A percentile compares a stretch with the other conserved stretches of the same genome.
Conservation (phyloP, 352 stramenopile species). For the Phytophthora sansomeana region DNA sequence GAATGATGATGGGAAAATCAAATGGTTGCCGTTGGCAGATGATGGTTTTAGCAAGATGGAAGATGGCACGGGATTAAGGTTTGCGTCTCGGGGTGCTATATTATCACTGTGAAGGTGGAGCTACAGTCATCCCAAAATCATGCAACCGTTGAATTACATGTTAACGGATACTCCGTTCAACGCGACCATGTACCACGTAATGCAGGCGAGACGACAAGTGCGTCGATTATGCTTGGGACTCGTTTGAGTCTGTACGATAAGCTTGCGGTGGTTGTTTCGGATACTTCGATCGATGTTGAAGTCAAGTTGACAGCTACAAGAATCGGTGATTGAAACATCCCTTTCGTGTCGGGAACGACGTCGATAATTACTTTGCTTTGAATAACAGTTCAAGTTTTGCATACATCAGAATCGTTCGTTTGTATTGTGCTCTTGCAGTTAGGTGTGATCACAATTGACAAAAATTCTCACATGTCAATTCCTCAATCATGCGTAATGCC, state of each 20-base stretch:
- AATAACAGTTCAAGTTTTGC: too few relatives aligned
- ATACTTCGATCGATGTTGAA: background rate
- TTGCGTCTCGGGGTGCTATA: background rate
- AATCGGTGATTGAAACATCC: background rate
- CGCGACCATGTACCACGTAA: background rate
- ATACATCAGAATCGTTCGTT: too few relatives aligned
- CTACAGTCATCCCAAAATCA: background rate
- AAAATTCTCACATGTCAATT: background rate
- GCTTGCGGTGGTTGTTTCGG: background rate
- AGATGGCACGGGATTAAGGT: background rate
- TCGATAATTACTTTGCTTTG: background rate
- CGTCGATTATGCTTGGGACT: background rate
- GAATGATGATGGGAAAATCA: background rate
- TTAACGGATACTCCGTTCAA: background rate
- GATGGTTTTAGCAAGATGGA: background rate
- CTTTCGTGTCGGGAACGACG: background rate
- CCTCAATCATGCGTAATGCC: slow-evolving; percentile 44
- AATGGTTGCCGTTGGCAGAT: background rate
- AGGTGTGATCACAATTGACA: background rate
- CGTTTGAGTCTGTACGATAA: background rate
- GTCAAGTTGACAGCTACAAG: background rate
- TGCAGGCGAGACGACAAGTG: background rate
- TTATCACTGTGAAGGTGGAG: background rate
- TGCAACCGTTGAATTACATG: background rate
- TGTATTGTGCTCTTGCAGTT: too few relatives aligned